Conservation (phyloP, 2,329 filamentous ascomycete species). For the Alternaria brassicicola region DNA sequence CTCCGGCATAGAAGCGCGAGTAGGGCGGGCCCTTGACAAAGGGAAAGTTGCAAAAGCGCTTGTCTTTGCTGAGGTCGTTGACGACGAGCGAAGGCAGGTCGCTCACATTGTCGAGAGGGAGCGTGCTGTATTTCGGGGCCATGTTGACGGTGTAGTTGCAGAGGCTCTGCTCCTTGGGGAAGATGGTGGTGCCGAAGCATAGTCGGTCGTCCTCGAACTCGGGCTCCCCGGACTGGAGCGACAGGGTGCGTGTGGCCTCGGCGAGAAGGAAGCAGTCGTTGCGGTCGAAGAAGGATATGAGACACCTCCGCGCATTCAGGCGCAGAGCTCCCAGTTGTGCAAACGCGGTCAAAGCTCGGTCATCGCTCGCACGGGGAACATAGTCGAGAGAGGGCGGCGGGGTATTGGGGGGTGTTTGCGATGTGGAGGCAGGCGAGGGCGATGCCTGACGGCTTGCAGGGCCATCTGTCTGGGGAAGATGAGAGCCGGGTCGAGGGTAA, state of each 20-base stretch:
- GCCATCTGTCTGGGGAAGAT: constrained; percentile 29
- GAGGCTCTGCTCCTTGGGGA: constrained; percentile 43
- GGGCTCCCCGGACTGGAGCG: constrained; percentile 35
- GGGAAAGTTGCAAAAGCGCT: constrained; percentile 48
- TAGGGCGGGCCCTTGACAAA: constrained; percentile 42
- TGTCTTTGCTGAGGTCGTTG: constrained; percentile 40
- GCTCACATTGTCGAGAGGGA: constrained; percentile 23
- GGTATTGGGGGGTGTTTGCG: constrained; percentile 19
- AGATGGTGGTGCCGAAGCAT: constrained; percentile 42
- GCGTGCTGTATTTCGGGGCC: constrained; percentile 16
- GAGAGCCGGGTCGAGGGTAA: constrained; percentile 36
- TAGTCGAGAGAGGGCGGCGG: constrained; percentile 17
- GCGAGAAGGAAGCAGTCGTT: constrained; percentile 46
- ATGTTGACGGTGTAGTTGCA: constrained; percentile 46
- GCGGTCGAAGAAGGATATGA: constrained; percentile 50
- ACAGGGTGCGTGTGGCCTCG: constrained; percentile 42
- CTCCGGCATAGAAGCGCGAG: constrained; percentile 61
- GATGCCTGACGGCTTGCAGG: constrained; percentile 26
- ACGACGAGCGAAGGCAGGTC: constrained; percentile 40
- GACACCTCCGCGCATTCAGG: constrained; percentile 43
- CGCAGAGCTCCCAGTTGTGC: constrained; percentile 49
- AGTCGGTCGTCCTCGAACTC: constrained; percentile 37
- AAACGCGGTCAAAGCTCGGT: constrained; percentile 47
- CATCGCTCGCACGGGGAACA: constrained; percentile 33
- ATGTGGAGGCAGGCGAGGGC: constrained; percentile 19